Percentiles rank a stretch among this genome's conserved stretches.
phyloP scores from a whole-genome alignment of 1,284 basidiomycete genomes.

The Lentinula novae-zelandiae region DNA sequence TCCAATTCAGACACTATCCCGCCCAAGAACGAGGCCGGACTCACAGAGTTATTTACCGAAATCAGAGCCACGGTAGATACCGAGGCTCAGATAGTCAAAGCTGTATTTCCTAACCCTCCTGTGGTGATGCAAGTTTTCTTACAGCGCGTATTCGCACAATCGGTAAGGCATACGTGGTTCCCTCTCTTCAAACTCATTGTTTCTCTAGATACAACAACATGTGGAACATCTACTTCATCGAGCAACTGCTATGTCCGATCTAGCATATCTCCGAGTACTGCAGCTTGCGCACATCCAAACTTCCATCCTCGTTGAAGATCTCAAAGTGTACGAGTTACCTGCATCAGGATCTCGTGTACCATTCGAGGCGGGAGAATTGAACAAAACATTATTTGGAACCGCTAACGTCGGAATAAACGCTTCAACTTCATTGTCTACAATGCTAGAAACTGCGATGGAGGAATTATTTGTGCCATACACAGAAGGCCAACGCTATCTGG shows the following conservation, averaged over 20 bases:
- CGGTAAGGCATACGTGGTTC: conserved; percentile 47
- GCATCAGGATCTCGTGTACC: conserved; percentile 59
- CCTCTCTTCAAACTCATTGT: conserved; percentile 5
- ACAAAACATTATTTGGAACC: conserved; percentile 46
- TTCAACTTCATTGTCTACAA: conserved; percentile 65
- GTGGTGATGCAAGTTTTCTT: conserved; percentile 99
- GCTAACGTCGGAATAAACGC: conserved; percentile 38
- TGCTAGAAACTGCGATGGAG: conserved; percentile 94
- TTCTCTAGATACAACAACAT: conserved; percentile 84
- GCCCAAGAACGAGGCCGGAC: conserved; percentile 79
- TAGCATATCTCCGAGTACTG: conserved; percentile 89
- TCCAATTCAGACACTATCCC: conserved; percentile 78
- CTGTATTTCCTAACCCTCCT: conserved; percentile 95
- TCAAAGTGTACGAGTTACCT: conserved; percentile 88
- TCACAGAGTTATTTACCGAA: conserved; percentile 81
- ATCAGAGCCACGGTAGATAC: conserved; percentile 91
- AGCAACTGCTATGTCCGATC: conserved; percentile 73
- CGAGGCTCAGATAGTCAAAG: conserved; percentile 97
- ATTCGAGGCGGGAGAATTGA: conserved; percentile 57
- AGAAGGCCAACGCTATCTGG: conserved; percentile 89
- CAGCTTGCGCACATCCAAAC: conserved; percentile 86
- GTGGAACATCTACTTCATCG: conserved; percentile 82
- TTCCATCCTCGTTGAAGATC: conserved; percentile 82
- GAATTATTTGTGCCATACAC: conserved; percentile 95
- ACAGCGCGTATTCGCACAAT: conserved; percentile 97